These are phyloP conservation scores for Tuber indicum DNA, from an alignment of 495 filamentous ascomycete species.

Conservation along the genomic window DNA sequence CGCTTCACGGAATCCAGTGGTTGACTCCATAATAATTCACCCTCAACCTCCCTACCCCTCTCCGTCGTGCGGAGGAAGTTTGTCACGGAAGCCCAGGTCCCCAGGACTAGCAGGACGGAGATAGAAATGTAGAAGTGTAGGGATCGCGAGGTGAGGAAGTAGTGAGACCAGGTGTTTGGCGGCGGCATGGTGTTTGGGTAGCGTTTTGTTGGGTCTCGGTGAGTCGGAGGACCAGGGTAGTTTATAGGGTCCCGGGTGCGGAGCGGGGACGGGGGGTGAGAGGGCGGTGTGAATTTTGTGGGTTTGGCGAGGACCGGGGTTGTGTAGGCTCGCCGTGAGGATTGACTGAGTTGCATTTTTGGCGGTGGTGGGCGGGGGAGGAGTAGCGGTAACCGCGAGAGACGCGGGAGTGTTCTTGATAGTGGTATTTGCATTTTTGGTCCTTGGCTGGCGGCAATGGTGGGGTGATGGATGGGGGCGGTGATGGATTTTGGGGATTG, in stretches of 20 bases:
- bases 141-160: constrained; percentile 36
- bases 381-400: neutral
- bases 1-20: constrained; percentile 14
- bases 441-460: neutral
- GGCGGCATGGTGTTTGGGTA: constrained; percentile 40
- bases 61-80: constrained; percentile 34
- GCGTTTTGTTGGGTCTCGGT: constrained; percentile 22
- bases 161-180: constrained; percentile 35
- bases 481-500: neutral
- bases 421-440: neutral
- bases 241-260: constrained; percentile 34
- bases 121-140: constrained; percentile 42
- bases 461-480: neutral
- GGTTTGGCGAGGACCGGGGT: constrained; percentile 34
- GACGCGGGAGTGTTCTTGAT: neutral
- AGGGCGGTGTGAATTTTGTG: constrained; percentile 38
- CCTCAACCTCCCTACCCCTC: constrained; percentile 16
- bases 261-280: constrained; percentile 29
- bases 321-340: neutral
- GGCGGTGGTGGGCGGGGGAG: neutral
- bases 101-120: constrained; percentile 27
- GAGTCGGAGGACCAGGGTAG: constrained; percentile 29
- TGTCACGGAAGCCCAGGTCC: constrained; percentile 17
- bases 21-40: constrained; percentile 20
- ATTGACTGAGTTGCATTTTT: neutral